Conservation (phyloP, 2,329 filamentous ascomycete species). For the Fusarium irregulare region DNA sequence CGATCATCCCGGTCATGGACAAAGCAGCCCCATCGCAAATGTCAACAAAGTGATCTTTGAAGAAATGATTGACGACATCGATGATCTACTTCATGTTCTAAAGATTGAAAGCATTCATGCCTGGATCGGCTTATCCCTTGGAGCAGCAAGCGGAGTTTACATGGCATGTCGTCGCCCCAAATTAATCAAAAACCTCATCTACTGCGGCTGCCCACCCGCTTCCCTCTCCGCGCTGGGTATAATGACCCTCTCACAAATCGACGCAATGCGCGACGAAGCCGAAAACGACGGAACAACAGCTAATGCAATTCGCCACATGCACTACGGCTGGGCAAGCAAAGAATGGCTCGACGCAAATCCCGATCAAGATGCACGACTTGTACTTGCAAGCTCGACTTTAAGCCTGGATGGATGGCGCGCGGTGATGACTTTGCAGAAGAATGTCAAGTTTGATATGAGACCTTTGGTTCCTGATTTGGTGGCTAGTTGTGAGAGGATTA, state of each 20-base stretch:
- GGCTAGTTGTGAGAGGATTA: background rate
- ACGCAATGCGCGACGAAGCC: background rate
- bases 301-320: conserved; percentile 1
- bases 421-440: conserved; percentile 8
- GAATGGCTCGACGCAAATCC: background rate
- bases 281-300: conserved; percentile 1
- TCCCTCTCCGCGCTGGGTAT: background rate
- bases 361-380: background rate
- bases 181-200: background rate
- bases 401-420: background rate
- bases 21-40: background rate
- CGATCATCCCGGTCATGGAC: conserved; percentile 1
- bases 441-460: conserved; percentile 2
- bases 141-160: conserved; percentile 1
- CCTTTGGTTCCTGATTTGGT: background rate
- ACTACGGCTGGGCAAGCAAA: conserved; percentile 18
- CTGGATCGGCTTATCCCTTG: conserved; percentile 13
- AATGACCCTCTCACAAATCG: background rate
- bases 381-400: background rate
- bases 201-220: background rate
- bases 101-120: background rate
- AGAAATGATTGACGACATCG: background rate
- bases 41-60: background rate
- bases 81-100: background rate
- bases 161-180: background rate